Evolutionary conservation across 2,329 filamentous ascomycete genomes (phyloP), one percentile per base, ranked within the genome.

Genomic region (Fragosphaeria purpurea): DNA sequence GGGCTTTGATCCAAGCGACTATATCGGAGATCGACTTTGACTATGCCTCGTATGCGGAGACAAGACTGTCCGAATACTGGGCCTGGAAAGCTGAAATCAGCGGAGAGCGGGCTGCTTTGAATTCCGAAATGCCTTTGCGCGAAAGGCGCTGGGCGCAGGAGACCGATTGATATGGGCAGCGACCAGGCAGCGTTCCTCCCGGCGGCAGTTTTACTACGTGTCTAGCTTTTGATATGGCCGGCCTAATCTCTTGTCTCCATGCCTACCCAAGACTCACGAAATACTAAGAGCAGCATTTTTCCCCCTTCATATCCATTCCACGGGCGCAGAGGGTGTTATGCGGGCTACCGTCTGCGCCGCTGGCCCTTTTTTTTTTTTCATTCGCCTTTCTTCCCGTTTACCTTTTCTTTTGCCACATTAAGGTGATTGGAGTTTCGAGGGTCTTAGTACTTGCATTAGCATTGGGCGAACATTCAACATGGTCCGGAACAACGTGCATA

Each of bases 21-120:
- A 97, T 98, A 57, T 95, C 88, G 9, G 80, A 91, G 57, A 98
- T 98, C 60, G 87, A 96, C 63, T 98, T 98, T 63, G 90, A 98
- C 68, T 98, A 98, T 64, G 87, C 88, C 42, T 80, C 78, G 7
- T 98, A 97, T 65, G 91, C 93, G 9, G 88, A 96, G 66, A 69
- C 85, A 12, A 77, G 93, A 50, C 72, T 98, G 6, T 83, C 86
- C 47, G 93, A 97, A 70, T 97, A 96, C 69, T 95, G 85, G 78
- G 88, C 85, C 4, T 96, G 88, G 88, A 87, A 90, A 63, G 82
- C 76, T 44, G 86, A 91, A 65, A 67, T 71, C 30, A 78, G 84
- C 51, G 85, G 85, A 7, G 79, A 73, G 54, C 76, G 86, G 44
- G 60, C 59, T 30, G 63, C 62, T 3, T 57, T 65, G 5, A 72